phyloP scores from a whole-genome alignment of 2,329 filamentous ascomycete species.

The Rutstroemia sp. region DNA sequence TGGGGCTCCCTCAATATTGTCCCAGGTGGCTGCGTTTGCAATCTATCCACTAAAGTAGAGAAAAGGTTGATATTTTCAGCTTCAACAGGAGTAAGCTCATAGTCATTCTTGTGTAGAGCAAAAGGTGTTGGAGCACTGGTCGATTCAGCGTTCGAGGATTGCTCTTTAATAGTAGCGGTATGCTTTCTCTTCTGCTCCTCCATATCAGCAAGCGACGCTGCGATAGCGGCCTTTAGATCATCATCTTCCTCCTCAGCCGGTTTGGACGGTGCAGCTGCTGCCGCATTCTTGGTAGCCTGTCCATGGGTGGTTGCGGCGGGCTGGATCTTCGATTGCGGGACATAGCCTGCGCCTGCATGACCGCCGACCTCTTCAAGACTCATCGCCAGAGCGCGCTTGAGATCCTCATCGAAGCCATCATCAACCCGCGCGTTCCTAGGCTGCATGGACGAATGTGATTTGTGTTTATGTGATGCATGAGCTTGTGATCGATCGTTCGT shows the following conservation, averaged over 20 bases:
- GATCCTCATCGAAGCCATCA: constrained; percentile 86
- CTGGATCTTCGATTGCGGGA: constrained; percentile 51
- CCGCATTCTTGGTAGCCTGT: constrained; percentile 19
- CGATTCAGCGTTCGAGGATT: constrained; percentile 50
- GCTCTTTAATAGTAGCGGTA: constrained; percentile 73
- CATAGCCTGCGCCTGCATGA: constrained; percentile 62
- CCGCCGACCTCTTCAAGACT: constrained; percentile 87
- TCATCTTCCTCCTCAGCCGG: constrained; percentile 79
- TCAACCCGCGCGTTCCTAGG: constrained; percentile 83
- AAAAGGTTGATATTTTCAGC: constrained; percentile 98
- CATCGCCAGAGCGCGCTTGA: constrained; percentile 92
- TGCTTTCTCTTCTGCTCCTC: constrained; percentile 95
- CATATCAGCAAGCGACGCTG: constrained; percentile 91
- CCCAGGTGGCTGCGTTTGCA: constrained; percentile 91
- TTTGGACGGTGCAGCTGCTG: constrained; percentile 35
- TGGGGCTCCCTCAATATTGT: constrained; percentile 96
- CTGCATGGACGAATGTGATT: constrained; percentile 65
- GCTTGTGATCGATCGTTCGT: constrained; percentile 39
- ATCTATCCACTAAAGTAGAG: constrained; percentile 82
- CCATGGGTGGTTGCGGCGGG: constrained; percentile 17
- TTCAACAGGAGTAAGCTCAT: constrained; percentile 87
- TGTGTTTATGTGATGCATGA: constrained; percentile 51
- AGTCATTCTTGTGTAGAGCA: constrained; percentile 75
- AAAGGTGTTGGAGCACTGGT: constrained; percentile 44
- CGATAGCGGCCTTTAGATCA: constrained; percentile 90